phyloP scores from a whole-genome alignment of 1,139 yeast species.

The Yamadazyma taylorii region DNA sequence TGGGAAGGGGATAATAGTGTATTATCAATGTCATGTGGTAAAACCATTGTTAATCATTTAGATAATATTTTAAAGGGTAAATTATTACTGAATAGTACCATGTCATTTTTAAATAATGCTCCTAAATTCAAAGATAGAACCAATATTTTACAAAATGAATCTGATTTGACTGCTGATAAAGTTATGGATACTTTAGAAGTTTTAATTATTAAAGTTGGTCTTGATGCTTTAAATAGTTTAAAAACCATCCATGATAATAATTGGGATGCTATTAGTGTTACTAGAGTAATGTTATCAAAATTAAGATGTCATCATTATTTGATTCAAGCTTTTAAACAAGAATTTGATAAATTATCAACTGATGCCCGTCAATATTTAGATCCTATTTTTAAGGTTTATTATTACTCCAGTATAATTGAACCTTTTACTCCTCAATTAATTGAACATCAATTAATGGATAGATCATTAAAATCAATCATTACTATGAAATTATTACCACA shows the following conservation, averaged over 20 bases:
- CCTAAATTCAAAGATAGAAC: conserved; percentile 23
- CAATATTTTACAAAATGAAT: conserved; percentile 23
- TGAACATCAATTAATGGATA: conserved; percentile 31
- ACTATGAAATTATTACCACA: conserved; percentile 28
- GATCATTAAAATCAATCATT: conserved; percentile 29
- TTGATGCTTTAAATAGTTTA: conserved; percentile 21
- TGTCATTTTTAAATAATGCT: conserved; percentile 36
- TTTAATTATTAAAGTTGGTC: conserved; percentile 35
- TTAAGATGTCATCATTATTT: conserved; percentile 43
- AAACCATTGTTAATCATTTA: conserved; percentile 32
- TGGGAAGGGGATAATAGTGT: conserved; percentile 55
- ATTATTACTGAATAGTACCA: conserved; percentile 29
- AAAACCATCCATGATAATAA: conserved; percentile 26
- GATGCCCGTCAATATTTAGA: conserved; percentile 21
- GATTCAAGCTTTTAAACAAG: conserved; percentile 26
- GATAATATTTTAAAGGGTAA: conserved; percentile 26
- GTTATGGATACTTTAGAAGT: conserved; percentile 39
- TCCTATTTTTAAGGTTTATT: conserved; percentile 23
- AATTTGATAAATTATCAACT: conserved; percentile 19
- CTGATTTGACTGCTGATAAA: conserved; percentile 31
- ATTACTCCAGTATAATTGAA: conserved; percentile 30
- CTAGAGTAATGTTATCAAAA: conserved; percentile 56
- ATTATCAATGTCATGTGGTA: conserved; percentile 44
- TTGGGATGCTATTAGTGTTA: conserved; percentile 51
- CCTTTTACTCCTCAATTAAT: conserved; percentile 38